phyloP scores from a whole-genome alignment of 371 early-diverging fungal species.

The Actinomortierella ambigua region DNA sequence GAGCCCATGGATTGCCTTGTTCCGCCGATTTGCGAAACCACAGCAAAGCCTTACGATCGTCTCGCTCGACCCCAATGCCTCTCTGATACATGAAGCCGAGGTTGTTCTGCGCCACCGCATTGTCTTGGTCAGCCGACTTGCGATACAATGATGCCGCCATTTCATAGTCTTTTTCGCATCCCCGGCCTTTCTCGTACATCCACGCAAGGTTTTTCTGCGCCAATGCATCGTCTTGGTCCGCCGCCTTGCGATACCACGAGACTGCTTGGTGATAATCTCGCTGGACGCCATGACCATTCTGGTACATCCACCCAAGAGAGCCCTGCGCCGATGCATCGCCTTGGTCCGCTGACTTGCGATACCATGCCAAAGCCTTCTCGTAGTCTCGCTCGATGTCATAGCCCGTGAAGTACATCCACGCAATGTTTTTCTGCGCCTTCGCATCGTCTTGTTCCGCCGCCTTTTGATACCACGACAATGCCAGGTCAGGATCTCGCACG shows the following conservation, averaged over 20 bases:
- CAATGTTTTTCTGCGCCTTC: conserved; percentile 63
- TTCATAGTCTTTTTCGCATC: conserved; percentile 64
- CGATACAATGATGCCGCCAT: conserved; percentile 71
- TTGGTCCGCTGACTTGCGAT: conserved; percentile 75
- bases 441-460: conserved; percentile 47
- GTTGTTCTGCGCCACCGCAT: conserved; percentile 78
- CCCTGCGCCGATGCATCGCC: conserved; percentile 64
- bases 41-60: conserved; percentile 61
- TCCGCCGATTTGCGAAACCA: conserved; percentile 73
- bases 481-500: conserved; percentile 36
- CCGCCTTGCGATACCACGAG: conserved; percentile 54
- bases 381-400: conserved; percentile 62
- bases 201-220: conserved; percentile 76
- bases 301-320: conserved; percentile 82
- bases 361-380: conserved; percentile 68
- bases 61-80: conserved; percentile 70
- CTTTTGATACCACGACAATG: conserved; percentile 52
- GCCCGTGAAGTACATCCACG: conserved; percentile 71
- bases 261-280: conserved; percentile 58
- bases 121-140: conserved; percentile 60
- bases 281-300: conserved; percentile 67
- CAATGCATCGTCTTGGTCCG: conserved; percentile 61
- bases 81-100: conserved; percentile 83
- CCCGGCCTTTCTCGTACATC: conserved; percentile 83
- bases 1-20: conserved; percentile 78